Evolutionary conservation across 169 alveolate species (phyloP).

Genomic region (Cyclospora cayetanensis): DNA sequence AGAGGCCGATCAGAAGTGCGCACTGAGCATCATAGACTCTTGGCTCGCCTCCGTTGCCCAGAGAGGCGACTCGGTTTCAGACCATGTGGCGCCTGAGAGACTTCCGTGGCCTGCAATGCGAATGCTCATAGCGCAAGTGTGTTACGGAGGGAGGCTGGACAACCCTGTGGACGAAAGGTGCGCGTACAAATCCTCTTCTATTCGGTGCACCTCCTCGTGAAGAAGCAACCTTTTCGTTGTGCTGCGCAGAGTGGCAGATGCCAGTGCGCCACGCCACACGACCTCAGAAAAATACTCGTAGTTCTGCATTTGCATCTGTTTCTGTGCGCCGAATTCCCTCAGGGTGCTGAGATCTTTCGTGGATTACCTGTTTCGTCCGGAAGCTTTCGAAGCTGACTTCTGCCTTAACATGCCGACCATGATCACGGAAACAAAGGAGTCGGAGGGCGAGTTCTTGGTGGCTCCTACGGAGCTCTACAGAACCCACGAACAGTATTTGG

Average conservation of each 20-base stretch:
- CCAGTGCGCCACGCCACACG: too few species aligned
- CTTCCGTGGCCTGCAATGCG: constrained; percentile 99
- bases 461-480: constrained; percentile 63
- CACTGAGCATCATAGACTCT: constrained; percentile 93
- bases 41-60: constrained; percentile 87
- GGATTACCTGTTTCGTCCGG: constrained; percentile 67
- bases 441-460: constrained; percentile 4
- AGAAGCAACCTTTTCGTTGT: too few species aligned
- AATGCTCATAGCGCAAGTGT: constrained; percentile 90
- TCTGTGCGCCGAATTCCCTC: neutral
- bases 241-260: too few species aligned
- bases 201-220: too few species aligned
- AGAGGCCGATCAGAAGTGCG: constrained; percentile 97
- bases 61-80: constrained; percentile 63
- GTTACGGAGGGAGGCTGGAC: constrained; percentile 98
- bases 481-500: constrained; percentile 65
- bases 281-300: too few species aligned
- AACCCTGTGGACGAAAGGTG: constrained; percentile 94
- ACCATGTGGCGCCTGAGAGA: constrained; percentile 91
- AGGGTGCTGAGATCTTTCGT: constrained; percentile 68
- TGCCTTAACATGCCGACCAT: constrained; percentile 39
- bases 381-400: constrained; percentile 59
- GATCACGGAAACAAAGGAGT: neutral
- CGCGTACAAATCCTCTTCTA: too few species aligned
- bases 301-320: too few species aligned